Conservation (phyloP, 2,329 filamentous ascomycete species). For the Colletotrichum sansevieriae region DNA sequence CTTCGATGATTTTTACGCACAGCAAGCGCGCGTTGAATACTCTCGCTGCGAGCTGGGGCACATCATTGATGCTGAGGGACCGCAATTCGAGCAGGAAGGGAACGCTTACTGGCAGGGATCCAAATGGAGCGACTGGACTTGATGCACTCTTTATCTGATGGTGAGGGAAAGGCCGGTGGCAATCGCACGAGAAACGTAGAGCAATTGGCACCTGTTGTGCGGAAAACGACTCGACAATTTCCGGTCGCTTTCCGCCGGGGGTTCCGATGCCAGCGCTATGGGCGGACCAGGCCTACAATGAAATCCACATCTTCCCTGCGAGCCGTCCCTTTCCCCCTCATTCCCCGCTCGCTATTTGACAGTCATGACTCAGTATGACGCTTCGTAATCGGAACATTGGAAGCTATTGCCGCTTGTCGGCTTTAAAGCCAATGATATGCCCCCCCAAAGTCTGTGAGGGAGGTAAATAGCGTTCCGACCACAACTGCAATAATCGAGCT, state of each 20-base stretch:
- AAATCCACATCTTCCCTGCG: conserved; percentile 6
- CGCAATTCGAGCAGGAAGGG: conserved; percentile 53
- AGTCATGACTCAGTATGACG: conserved; percentile 3
- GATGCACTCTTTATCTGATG: background rate
- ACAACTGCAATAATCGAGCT: no score
- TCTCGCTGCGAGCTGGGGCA: conserved; percentile 68
- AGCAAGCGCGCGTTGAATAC: conserved; percentile 63
- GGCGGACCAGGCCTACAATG: background rate
- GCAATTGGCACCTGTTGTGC: no score
- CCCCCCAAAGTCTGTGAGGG: no score
- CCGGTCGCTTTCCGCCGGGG: background rate
- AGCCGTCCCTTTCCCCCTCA: conserved; percentile 2
- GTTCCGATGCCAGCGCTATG: background rate
- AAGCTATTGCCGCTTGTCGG: no score
- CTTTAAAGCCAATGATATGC: background rate
- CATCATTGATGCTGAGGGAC: conserved; percentile 67
- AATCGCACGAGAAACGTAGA: no score
- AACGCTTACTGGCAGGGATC: conserved; percentile 45
- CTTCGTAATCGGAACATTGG: conserved; percentile 4
- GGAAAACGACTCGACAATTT: no score
- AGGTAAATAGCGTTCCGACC: no score
- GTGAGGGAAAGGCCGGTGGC: no score
- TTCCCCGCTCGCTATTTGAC: background rate
- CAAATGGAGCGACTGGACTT: conserved; percentile 48
- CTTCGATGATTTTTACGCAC: conserved; percentile 66